Conservation (phyloP, 31 red algal species). For the Endocladia muricata region DNA sequence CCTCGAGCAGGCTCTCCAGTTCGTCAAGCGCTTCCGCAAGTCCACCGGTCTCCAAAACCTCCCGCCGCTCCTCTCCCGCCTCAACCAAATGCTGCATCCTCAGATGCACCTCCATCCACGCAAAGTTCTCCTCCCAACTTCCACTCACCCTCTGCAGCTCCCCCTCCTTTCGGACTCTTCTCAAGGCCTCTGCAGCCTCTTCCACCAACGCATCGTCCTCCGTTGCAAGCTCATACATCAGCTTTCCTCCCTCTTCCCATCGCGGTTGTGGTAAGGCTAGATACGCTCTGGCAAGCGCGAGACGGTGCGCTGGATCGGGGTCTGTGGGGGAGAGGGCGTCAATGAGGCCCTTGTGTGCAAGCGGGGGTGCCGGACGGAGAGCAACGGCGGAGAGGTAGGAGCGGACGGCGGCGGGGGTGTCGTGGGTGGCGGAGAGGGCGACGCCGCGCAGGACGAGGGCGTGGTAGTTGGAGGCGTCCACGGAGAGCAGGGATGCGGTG, state of each 20-base stretch:
- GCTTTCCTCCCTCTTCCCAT: background rate
- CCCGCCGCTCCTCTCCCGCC: too few relatives aligned
- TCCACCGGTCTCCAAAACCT: too few relatives aligned
- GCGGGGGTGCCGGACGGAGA: constrained; percentile 13
- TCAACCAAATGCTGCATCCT: too few relatives aligned
- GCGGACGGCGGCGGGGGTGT: background rate
- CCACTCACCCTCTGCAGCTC: too few relatives aligned
- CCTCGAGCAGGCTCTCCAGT: background rate
- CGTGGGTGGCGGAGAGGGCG: background rate
- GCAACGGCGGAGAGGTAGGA: constrained; percentile 5
- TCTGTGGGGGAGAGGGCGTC: background rate
- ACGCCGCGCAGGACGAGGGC: constrained; percentile 7
- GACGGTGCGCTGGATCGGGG: background rate
- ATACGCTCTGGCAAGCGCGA: background rate
- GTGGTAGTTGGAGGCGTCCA: constrained; percentile 15
- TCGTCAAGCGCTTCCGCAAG: background rate
- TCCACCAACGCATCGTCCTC: background rate
- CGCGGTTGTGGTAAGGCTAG: background rate
- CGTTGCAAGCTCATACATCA: background rate
- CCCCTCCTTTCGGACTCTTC: background rate
- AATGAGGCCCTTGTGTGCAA: constrained; percentile 7
- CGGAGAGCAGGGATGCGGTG: background rate
- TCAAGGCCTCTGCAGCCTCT: background rate
- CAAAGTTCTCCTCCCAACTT: too few relatives aligned
- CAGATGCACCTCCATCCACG: too few relatives aligned